A percentile compares a stretch with the other conserved stretches of the same genome.
These are phyloP conservation scores for Oryza glumipatula DNA, from an alignment of 176 grass and related monocot species.

Conservation along the genomic window DNA sequence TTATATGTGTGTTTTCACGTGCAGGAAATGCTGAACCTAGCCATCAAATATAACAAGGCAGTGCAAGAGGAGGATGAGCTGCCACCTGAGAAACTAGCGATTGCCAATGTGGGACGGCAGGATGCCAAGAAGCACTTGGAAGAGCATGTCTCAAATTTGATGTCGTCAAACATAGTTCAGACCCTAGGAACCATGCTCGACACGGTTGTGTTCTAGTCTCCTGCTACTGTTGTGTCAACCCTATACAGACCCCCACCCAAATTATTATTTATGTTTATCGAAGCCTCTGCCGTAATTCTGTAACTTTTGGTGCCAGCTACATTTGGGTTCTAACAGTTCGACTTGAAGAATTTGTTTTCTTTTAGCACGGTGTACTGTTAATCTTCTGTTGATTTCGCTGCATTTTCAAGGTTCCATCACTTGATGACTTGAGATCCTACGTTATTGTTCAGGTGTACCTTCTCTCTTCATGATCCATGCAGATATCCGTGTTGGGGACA, in stretches of 20 bases:
- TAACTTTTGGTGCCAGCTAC: not conserved
- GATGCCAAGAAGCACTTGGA: constrained; percentile 99
- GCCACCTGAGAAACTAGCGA: constrained; percentile 90
- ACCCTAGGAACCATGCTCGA: constrained; percentile 97
- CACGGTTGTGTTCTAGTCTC: constrained; percentile 82
- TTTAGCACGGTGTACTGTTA: not conserved
- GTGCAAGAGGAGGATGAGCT: constrained; percentile 99
- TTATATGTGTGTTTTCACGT: constrained; percentile 4
- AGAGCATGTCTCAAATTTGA: constrained; percentile 95
- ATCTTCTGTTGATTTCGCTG: not conserved
- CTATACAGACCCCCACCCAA: not conserved
- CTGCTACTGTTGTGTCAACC: constrained; percentile 13
- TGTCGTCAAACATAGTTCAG: constrained; percentile 99
- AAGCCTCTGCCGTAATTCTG: constrained; percentile 10
- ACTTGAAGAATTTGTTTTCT: not conserved
- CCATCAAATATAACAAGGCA: constrained; percentile 96
- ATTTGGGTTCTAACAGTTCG: constrained; percentile 27
- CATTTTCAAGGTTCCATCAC: too few species aligned
- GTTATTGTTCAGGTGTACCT: too few species aligned
- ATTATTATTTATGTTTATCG: constrained; percentile 14
- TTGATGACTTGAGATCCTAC: too few species aligned
- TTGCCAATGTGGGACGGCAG: constrained; percentile 94
- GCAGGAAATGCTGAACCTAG: constrained; percentile 96
- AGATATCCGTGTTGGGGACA: too few species aligned
- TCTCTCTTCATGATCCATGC: too few species aligned